Base-by-base conservation (phyloP, 2,329 filamentous ascomycete species). In the Alternaria sp. region DNA sequence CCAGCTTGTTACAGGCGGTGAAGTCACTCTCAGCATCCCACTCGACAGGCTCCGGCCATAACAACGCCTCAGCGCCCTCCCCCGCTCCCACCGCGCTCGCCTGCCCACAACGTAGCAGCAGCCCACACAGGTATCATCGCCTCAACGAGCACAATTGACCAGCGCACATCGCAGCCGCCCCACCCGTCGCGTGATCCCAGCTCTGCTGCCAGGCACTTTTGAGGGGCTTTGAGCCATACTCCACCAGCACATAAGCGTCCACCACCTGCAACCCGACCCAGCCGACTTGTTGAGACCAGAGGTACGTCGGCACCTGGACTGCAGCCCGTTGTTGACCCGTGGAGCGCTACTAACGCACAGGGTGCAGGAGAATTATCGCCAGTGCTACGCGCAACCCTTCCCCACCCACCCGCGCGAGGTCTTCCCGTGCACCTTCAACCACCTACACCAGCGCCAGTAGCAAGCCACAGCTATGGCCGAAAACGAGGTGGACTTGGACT, bases 401-500 rank as follows among this genome's bases (percentile, higher is more conserved):
- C 63, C 63, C 66, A 62, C 63, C 65, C 54, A 68, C 67, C 69
- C 75, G 71, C 71, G 74, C 75, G 75, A 78, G 75, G 75, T 68
- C 60, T 67, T 67, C 66, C 74, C 71, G 76, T 74, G 73, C 72
- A 70, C 65, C 69, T 63, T 65, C 55, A 51, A 50, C 68, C 63
- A 68, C 64, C 60, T 20, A 46, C 63, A 62, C 62, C 56, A 60
- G 61, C 54, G 69, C 72, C 71, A 64, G 63, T 68, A 76, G 74
- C 79, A 74, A 75, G 74, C 61, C 75, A 76, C 80, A 81, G 82
- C 80, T 79, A 92, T 92, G 90, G 89, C 89, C 81, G 90, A 92
- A 82, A 87, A 93, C 84, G 94, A 98, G 84, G 92, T 98, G 84
- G 94, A 98, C 85, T 88, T 99, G 85, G 95, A 99, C 84, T 97